Percentiles rank a stretch among this genome's conserved stretches.
These are phyloP conservation scores for Murraya koenigii DNA, from an alignment of 345 rosid genomes.

Conservation along the genomic window DNA sequence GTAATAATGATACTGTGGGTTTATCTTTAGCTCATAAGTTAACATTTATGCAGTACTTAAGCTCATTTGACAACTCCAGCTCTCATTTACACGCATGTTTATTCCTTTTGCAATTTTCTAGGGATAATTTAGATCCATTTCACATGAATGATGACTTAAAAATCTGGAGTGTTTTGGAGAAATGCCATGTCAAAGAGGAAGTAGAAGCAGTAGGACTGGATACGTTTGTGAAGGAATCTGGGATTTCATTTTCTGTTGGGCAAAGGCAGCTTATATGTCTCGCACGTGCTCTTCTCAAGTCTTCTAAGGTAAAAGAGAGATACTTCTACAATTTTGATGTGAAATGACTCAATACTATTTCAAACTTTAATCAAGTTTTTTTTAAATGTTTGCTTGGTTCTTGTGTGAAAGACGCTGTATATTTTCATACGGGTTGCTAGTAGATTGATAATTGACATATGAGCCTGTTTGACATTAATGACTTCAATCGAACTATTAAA, in stretches of 20 bases:
- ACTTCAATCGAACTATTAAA: neutral
- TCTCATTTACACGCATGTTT: neutral
- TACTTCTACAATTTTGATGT: neutral
- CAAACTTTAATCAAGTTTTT: neutral
- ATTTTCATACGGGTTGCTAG: neutral
- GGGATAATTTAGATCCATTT: slow-evolving; percentile 89
- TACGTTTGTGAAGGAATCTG: slow-evolving; percentile 57
- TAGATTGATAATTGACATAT: neutral
- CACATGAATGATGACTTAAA: slow-evolving; percentile 43
- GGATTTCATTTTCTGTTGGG: slow-evolving; percentile 74
- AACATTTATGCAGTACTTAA: neutral
- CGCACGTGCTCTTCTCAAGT: slow-evolving; percentile 85
- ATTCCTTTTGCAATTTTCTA: slow-evolving; percentile 14
- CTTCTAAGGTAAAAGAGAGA: slow-evolving; percentile 54
- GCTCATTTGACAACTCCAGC: neutral
- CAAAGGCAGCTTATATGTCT: slow-evolving; percentile 95
- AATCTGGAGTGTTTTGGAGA: slow-evolving; percentile 68
- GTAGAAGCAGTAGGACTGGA: slow-evolving; percentile 80
- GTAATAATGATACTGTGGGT: neutral
- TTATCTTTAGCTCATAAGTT: neutral
- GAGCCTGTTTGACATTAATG: neutral
- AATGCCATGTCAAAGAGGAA: slow-evolving; percentile 79
- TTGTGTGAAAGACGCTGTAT: neutral
- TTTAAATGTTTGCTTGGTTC: neutral
- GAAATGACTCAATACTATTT: neutral